Conservation (phyloP, 2,329 filamentous ascomycete species). For the Neodidymelliopsis sp. region DNA sequence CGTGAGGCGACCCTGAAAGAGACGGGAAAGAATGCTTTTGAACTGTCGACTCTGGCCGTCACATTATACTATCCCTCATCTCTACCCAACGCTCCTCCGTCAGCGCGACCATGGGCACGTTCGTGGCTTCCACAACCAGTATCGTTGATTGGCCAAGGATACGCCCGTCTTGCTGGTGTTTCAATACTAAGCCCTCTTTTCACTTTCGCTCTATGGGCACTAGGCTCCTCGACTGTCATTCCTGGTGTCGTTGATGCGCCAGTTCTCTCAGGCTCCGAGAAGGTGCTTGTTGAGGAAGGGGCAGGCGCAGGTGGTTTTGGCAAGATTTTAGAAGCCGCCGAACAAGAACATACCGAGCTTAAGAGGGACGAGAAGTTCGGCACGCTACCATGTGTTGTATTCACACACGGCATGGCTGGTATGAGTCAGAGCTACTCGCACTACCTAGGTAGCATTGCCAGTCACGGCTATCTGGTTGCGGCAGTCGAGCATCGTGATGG, state of each 20-base stretch:
- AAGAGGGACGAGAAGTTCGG: slow-evolving; percentile 38
- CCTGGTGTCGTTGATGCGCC: slow-evolving; percentile 55
- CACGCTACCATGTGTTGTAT: slow-evolving; percentile 53
- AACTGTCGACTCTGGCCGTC: slow-evolving; percentile 55
- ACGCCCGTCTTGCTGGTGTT: slow-evolving; percentile 52
- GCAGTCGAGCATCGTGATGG: slow-evolving; percentile 58
- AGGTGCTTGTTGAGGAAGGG: slow-evolving; percentile 32
- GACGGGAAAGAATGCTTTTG: slow-evolving; percentile 51
- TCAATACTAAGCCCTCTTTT: slow-evolving; percentile 50
- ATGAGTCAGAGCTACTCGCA: slow-evolving; percentile 56
- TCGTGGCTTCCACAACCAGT: slow-evolving; percentile 56
- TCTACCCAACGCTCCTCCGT: slow-evolving; percentile 25
- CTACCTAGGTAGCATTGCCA: slow-evolving; percentile 56
- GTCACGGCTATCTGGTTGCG: slow-evolving; percentile 55
- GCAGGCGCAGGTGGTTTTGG: slow-evolving; percentile 23
- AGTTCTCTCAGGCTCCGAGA: slow-evolving; percentile 37
- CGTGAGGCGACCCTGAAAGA: slow-evolving; percentile 49
- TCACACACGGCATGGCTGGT: slow-evolving; percentile 57
- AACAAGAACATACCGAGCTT: slow-evolving; percentile 30
- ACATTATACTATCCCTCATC: slow-evolving; percentile 56
- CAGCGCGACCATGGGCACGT: slow-evolving; percentile 45
- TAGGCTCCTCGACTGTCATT: slow-evolving; percentile 53
- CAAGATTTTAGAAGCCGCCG: slow-evolving; percentile 25
- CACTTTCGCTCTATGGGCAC: slow-evolving; percentile 51
- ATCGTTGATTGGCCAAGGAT: slow-evolving; percentile 53